Evolutionary conservation across 352 stramenopile species (phyloP), one percentile per base, ranked within the genome.

Genomic region (Phytophthora nicotianae): DNA sequence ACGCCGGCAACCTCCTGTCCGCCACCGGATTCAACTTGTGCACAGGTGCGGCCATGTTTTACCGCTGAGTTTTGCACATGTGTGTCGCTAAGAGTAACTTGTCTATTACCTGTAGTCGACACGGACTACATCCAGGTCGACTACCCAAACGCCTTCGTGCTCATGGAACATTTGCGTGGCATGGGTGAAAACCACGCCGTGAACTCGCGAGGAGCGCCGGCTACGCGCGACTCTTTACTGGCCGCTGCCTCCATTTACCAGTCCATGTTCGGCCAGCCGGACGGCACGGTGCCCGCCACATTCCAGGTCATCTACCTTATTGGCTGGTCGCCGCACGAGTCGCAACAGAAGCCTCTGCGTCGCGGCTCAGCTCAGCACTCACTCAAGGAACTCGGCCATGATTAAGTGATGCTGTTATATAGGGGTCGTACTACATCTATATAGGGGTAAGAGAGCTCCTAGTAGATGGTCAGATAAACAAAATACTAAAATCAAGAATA

Each of bases 221-320:
- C 88, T n/a, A 93, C 81, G 61, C 80, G 88, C 47, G 97, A 99
- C 53, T 97, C 94, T 19, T 89, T 99, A 62, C 76, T 99, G 20
- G 92, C 96, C 5, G 79, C 91, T 1, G 95, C 97, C 0, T 93
- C 95, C 50, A 91, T 99, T 52, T 99, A 99, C 70, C 89, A 99
- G 72, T 79, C 91, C 42, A 93, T 97, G 79, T 97, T 96, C 62
- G 91, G 81, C 17, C 83, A 96, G 43, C 61, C 83, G 26, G 88
- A 97, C 56, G 91, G 89, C 7, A 85, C 83, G 2, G 84, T 99
- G 13, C 86, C 94, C n/a, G 96, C 95, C 10, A 98, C 96, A 0
- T 98, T 98, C 58, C 93, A 99, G 74, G 78, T 96, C 26, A 97
- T 99, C 35, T 99, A 98, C 81, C 97, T 98, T 59, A 99, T 99